Evolutionary conservation across 192 early-diverging fungal genomes (phyloP), one percentile per base, ranked within the genome.

Genomic region (Umbelopsis ramanniana): DNA sequence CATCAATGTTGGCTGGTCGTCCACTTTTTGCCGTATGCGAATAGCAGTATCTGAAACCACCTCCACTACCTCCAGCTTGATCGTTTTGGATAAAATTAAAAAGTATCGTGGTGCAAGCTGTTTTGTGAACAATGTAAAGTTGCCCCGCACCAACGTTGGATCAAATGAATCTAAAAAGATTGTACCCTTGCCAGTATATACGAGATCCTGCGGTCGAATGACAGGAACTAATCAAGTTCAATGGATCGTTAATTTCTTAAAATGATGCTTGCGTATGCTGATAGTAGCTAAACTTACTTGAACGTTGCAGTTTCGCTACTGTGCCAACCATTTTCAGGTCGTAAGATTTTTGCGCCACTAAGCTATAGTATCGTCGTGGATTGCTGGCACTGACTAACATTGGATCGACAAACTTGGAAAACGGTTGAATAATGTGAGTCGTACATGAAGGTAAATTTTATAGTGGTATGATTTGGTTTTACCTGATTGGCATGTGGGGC

Each of bases 161-260:
- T 91, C 85, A 71, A 87, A 80, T 37, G 81, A 82, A 76, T 94
- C 87, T 19, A 85, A 74, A 22, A 93, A 75, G 57, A 98, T 86
- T 23, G 66, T 83, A 23, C 96, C 96, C 50, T 79, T 80, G 3
- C 94, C 94, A 19, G 67, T 67, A 53, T 87, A 87, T 19, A 90
- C 91, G 43, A 95, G 79, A 83, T 99, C 97, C 79, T 98, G 96
- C 69, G 96, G 92, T 43, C 97, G 83, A 53, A 90, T 89, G 17
- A 99, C 97, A 14, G 96, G 93, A 79, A 99, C 92, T 94, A n/a
- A n/a, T 50, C 19, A 1, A 6, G 19, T 21, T 8, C 5, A 21
- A 5, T 50, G 1, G 5, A 1, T 17, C 14, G n/a, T 50, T 50
- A 50, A 15, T n/a, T 50, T 73, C 2, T 11, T 24, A 35, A 50